These are phyloP conservation scores for Saturnispora besseyi DNA, from an alignment of 805 yeast genomes.

Conservation along the genomic window DNA sequence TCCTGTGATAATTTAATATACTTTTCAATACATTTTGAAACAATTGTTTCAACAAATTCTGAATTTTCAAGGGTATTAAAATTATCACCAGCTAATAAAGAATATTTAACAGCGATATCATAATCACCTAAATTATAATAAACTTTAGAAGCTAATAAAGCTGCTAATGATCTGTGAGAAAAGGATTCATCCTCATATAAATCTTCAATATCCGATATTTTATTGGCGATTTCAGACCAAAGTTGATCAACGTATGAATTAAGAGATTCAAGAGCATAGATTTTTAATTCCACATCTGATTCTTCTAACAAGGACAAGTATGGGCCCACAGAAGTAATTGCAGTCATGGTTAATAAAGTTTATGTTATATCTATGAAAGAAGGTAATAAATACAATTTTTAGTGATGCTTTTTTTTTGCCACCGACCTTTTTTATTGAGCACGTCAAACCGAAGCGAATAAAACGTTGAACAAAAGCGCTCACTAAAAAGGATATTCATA, in stretches of 20 bases:
- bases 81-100: constrained; percentile 72
- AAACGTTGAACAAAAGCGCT: too few relatives aligned
- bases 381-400: not conserved
- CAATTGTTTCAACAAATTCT: constrained; percentile 90
- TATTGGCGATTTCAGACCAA: constrained; percentile 97
- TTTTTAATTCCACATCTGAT: constrained; percentile 64
- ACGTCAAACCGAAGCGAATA: too few relatives aligned
- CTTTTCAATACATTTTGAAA: constrained; percentile 82
- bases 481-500: too few relatives aligned
- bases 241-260: constrained; percentile 78
- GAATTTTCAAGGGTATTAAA: constrained; percentile 67
- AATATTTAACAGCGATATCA: constrained; percentile 81
- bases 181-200: constrained; percentile 78
- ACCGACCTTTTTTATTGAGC: not conserved
- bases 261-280: constrained; percentile 76
- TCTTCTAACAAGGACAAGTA: constrained; percentile 84
- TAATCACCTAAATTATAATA: constrained; percentile 90
- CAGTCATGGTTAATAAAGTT: constrained; percentile 17
- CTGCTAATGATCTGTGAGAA: constrained; percentile 67
- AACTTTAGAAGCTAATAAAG: constrained; percentile 84
- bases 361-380: not conserved
- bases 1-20: constrained; percentile 61
- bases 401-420: constrained; percentile 4
- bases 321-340: constrained; percentile 74
- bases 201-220: constrained; percentile 79